phyloP scores from a whole-genome alignment of 2,329 filamentous ascomycete genomes.

The Curvularia hawaiiensis region DNA sequence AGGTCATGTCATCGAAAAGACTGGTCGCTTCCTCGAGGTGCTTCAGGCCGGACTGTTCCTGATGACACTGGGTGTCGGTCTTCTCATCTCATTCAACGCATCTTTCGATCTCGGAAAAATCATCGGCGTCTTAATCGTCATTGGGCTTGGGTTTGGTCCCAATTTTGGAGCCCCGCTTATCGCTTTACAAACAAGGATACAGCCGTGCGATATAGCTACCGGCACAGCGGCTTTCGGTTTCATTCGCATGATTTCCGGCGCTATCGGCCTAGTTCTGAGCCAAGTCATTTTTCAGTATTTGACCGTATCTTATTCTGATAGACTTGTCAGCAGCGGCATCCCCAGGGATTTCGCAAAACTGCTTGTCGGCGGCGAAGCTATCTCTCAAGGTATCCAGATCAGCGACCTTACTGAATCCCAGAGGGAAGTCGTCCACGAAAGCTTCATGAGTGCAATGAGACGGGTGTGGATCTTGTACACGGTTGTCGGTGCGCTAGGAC shows the following conservation, averaged over 20 bases:
- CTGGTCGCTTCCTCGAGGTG: slow-evolving; percentile 49
- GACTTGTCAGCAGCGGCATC: slow-evolving; percentile 30
- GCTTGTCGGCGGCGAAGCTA: slow-evolving; percentile 40
- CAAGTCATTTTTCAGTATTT: slow-evolving; percentile 59
- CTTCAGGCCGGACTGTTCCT: slow-evolving; percentile 40
- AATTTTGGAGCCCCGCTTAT: slow-evolving; percentile 62
- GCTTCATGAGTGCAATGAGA: slow-evolving; percentile 51
- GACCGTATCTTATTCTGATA: slow-evolving; percentile 57
- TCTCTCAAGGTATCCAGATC: slow-evolving; percentile 37
- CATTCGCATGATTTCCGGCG: slow-evolving; percentile 51
- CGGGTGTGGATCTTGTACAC: slow-evolving; percentile 60
- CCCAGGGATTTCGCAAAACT: slow-evolving; percentile 23
- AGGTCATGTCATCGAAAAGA: slow-evolving; percentile 54
- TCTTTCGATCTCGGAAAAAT: slow-evolving; percentile 38
- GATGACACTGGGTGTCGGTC: slow-evolving; percentile 43
- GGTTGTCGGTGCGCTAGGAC: slow-evolving; percentile 45
- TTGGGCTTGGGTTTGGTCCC: slow-evolving; percentile 58
- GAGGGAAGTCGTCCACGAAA: slow-evolving; percentile 46
- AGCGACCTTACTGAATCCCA: slow-evolving; percentile 35
- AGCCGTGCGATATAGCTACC: slow-evolving; percentile 56
- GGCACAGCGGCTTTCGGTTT: slow-evolving; percentile 60
- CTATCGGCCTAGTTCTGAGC: slow-evolving; percentile 56
- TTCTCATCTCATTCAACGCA: slow-evolving; percentile 34
- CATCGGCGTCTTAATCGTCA: slow-evolving; percentile 56
- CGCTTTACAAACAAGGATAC: slow-evolving; percentile 62